phyloP scores from a whole-genome alignment of 768 basidiomycete genomes.

The Panaeolus papilionaceus region DNA sequence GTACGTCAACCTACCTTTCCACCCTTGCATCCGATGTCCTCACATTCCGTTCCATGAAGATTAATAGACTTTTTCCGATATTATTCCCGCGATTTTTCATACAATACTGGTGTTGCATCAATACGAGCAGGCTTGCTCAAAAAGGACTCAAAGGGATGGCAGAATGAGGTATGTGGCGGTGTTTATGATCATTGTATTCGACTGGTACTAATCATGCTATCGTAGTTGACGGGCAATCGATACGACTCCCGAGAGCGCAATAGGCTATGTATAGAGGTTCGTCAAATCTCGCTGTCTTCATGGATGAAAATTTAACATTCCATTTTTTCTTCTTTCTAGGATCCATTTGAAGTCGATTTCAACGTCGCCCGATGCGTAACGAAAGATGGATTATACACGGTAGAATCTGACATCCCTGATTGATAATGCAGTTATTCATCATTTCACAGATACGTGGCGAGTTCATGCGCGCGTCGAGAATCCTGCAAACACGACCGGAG shows the following conservation, averaged over 20 bases:
- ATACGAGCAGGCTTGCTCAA: slow-evolving; percentile 88
- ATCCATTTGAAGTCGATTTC: slow-evolving; percentile 96
- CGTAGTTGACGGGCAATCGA: slow-evolving; percentile 55
- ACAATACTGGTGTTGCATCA: slow-evolving; percentile 90
- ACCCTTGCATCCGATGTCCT: slow-evolving; percentile 22
- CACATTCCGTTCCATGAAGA: slow-evolving; percentile 45
- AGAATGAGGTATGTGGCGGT: slow-evolving; percentile 73
- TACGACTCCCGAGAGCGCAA: slow-evolving; percentile 88
- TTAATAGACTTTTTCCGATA: slow-evolving; percentile 98
- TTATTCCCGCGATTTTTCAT: slow-evolving; percentile 92
- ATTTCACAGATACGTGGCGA: slow-evolving; percentile 88
- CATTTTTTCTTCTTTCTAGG: slow-evolving; percentile 53
- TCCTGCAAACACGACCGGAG: slow-evolving; percentile 80
- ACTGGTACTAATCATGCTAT: slow-evolving; percentile 12
- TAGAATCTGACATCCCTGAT: slow-evolving; percentile 40
- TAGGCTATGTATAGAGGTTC: slow-evolving; percentile 93
- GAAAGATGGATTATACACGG: slow-evolving; percentile 94
- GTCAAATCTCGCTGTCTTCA: slow-evolving; percentile 23
- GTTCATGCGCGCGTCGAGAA: slow-evolving; percentile 94
- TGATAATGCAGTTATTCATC: slow-evolving; percentile 20
- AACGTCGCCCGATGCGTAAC: slow-evolving; percentile 98
- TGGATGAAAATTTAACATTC: slow-evolving; percentile 8
- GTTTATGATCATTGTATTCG: background rate
- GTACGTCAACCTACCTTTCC: slow-evolving; percentile 49
- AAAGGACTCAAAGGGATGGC: slow-evolving; percentile 95